Evolutionary conservation across 495 filamentous ascomycete species (phyloP).

Genomic region (Talaromyces stipitatus): DNA sequence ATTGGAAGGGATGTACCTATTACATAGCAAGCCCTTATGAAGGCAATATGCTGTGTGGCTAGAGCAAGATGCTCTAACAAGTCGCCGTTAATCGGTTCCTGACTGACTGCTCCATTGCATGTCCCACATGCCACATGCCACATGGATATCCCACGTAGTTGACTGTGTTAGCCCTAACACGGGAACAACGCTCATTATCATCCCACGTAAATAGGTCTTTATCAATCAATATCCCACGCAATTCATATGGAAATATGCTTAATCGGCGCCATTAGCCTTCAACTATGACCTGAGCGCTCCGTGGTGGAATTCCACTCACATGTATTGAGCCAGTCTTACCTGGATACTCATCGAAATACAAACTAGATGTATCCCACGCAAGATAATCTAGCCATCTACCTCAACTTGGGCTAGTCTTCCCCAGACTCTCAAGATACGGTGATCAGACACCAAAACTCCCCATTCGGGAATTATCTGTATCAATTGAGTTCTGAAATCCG

Average conservation of each 20-base stretch:
- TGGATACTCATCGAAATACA: neutral
- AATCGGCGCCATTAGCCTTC: neutral
- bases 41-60: neutral
- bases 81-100: neutral
- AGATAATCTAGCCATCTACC: neutral
- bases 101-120: neutral
- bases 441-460: neutral
- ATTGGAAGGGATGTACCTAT: neutral
- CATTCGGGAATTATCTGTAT: neutral
- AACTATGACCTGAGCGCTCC: no score
- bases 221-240: neutral
- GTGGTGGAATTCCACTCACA: no score
- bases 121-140: no score
- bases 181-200: neutral
- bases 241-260: neutral
- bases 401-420: neutral
- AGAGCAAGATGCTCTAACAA: neutral
- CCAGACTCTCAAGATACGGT: neutral
- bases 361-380: neutral
- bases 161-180: neutral
- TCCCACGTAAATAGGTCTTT: neutral
- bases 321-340: no score
- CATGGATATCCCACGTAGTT: neutral
- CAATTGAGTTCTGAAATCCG: neutral
- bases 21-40: neutral